Percentiles rank a stretch among this genome's conserved stretches.
phyloP scores from a whole-genome alignment of 176 grass and related monocot genomes.

The Saccharum officinarum region DNA sequence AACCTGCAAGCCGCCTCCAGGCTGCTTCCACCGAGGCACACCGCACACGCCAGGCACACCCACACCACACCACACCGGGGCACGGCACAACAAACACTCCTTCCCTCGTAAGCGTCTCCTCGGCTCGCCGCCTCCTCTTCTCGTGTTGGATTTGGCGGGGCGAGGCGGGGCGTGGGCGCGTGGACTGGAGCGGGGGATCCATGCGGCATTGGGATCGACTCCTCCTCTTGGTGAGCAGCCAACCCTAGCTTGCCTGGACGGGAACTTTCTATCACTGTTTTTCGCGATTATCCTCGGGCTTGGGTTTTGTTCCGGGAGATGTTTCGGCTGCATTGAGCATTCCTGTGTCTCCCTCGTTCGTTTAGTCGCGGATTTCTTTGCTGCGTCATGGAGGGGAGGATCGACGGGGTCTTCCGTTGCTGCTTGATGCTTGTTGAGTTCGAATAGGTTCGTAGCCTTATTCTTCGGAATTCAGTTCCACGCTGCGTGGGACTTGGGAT shows the following conservation, averaged over 20 bases:
- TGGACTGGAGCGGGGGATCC: neutral
- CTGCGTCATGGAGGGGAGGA: neutral
- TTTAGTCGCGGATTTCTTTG: neutral
- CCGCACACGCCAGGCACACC: neutral
- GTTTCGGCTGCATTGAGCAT: neutral
- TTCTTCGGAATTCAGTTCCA: neutral
- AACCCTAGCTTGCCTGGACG: neutral
- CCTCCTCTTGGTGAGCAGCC: neutral
- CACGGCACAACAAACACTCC: neutral
- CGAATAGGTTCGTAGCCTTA: neutral
- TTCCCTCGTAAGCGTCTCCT: constrained; percentile 4
- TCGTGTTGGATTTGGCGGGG: neutral
- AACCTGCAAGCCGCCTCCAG: neutral
- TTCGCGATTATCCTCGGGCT: neutral
- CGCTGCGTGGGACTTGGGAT: neutral
- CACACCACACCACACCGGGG: neutral
- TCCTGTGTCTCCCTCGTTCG: neutral
- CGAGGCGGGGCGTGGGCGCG: neutral
- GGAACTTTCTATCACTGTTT: neutral
- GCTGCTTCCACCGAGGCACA: neutral
- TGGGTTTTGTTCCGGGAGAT: neutral
- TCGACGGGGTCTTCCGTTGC: neutral
- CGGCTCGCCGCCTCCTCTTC: neutral
- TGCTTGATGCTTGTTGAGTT: neutral
- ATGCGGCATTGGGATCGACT: neutral